Base-by-base conservation (phyloP, 306 rosid genomes). In the Rosa multiflora region DNA sequence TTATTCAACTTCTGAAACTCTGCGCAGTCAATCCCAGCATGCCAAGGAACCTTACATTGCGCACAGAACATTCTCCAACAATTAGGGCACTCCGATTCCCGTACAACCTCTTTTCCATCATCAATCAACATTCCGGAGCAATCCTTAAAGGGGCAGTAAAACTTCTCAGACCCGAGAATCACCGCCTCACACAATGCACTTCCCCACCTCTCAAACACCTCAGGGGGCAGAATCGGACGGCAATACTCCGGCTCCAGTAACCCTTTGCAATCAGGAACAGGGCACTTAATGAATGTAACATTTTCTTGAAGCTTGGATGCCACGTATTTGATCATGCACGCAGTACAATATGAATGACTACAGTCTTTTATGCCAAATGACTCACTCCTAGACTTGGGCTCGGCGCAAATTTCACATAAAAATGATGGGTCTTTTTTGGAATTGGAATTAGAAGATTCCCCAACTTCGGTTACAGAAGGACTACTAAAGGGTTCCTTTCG, bases 41-140 rank as follows among this genome's bases (percentile, higher is more conserved):
- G 97, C 97, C 93, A 91, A 15, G 88, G 79, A 14, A 86, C 96
- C 61, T 5, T 2, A 52, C 90, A 91, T 61, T 44, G 73, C 0
- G 88, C 87, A 39, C 96, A 91, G 76, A 91, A 89, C 42, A 86
- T 10, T 21, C 88, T 78, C 39, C 88, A 84, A 64, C 96, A 91
- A 67, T 56, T 9, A 10, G 93, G 92, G 5, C 96, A 91, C 69
- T 80, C 88, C 10, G 88, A 8, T 10, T 74, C 79, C 73, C 47
- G 67, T n/a, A 85, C 47, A 0, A 5, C 47, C 49, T 26, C 62
- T 1, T 4, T 77, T 6, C 44, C 75, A 4, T 68, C 83, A 13
- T 80, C 85, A 86, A 18, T 29, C 82, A 78, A 14, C 87, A 78
- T 69, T 0, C 80, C 96, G 1, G 91, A 85, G 79, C 93, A 91